Evolutionary conservation across 169 alveolate species (phyloP), one percentile per base, ranked within the genome.

Genomic region (Eimeria maxima): DNA sequence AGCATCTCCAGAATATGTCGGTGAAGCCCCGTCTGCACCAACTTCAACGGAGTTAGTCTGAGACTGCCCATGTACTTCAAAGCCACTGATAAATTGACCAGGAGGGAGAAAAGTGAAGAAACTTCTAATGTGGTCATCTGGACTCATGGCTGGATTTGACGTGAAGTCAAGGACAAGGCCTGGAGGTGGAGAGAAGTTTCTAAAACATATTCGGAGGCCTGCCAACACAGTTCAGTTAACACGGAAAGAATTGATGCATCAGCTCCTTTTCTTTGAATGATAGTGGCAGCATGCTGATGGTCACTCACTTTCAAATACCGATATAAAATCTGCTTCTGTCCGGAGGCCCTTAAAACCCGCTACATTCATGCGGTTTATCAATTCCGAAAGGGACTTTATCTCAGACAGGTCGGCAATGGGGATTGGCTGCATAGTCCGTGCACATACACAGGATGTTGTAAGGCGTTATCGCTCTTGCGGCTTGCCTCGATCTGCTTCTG

Each of bases 331-430:
- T 29, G 67, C 94, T 60, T 42, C 81, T 24, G 94, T 87, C 47
- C 81, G 81, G 81, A 33, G 94, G 20, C 94, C 94, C 47, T 65
- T 65, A 29, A 87, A 87, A 10, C 94, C 94, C 5, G 94, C 94
- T 24, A 87, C 71, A 5, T 87, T 44, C 81, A 87, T 11, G 7
- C 94, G 94, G 83, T 38, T 33, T 11, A 45, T 57, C 29, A 87
- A 42, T 2, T 87, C 69, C 63, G 57, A 42, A 24, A 87, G 83
- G 74, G 69, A 11, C 11, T 6, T 38, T 7, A 29, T 24, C 33
- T 24, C 33, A 42, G 67, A 14, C 13, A 60, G 38, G 0, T 63
- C 94, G 16, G 45, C 16, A 27, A 63, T 24, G 11, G 78, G 76
- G 24, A 53, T 29, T 29, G 76, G 60, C 92, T 84, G 92, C 92